Base-by-base conservation (phyloP, 2,329 filamentous ascomycete species). In the Colletotrichum sp. region DNA sequence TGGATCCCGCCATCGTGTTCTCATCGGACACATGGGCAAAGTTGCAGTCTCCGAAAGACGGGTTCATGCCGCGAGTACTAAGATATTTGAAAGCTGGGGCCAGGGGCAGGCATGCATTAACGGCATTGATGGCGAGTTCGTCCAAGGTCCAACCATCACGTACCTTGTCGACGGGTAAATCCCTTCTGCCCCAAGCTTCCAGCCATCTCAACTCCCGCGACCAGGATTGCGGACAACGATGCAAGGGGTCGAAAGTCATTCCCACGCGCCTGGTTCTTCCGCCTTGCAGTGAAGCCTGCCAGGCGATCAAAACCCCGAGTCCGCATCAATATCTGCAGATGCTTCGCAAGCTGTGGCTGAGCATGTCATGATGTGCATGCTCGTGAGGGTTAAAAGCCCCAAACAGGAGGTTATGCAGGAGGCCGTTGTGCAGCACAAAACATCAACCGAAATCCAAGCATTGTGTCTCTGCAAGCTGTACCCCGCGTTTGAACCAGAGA, bases 161-260 rank as follows among this genome's bases (percentile, higher is more conserved):
- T 24, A 49, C 55, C 52, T 52, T 52, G 44, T 52, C 12, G 30
- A 24, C 34, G 57, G 70, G 32, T 49, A 26, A 69, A 62, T 18
- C 49, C 57, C 70, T 28, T n/a, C 59, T 74, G 74, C 70, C 68
- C 59, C 71, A 55, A 74, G 74, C 65, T 74, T 18, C 57, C 28
- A 36, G 10, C 70, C 74, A 60, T 76, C 74, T 52, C 70, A 76
- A 74, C 57, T 74, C 5, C 8, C 10, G 12, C 24, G 13, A 26
- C 28, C 6, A 21, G 44, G n/a, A 9, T 26, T 30, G 16, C 55
- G 15, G 21, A 34, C 26, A 44, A n/a, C 21, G 32, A 36, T 18
- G n/a, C 66, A 30, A 32, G 30, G 26, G 52, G 30, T 34, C 28
- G 24, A 49, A 10, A 16, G 12, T 12, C 44, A 21, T 52, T 52